Evolutionary conservation across 768 basidiomycete genomes (phyloP).

Genomic region (Calocybe cyanea): DNA sequence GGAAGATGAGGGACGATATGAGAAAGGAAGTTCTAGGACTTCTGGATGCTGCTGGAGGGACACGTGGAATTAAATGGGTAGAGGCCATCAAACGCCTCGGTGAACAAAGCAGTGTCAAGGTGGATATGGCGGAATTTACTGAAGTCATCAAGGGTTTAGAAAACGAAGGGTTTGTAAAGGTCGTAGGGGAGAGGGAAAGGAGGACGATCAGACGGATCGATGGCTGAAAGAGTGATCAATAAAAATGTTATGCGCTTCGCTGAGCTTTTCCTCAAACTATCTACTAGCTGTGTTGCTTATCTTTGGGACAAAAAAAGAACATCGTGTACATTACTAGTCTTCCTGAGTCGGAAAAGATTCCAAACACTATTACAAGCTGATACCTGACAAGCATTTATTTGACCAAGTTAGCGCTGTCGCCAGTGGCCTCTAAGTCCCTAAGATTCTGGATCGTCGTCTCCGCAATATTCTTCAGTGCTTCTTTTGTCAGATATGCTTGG

Average conservation of each 20-base stretch:
- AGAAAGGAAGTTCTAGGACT: conserved; percentile 72
- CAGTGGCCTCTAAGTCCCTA: conserved; percentile 26
- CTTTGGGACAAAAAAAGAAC: too few relatives aligned
- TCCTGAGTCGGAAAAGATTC: too few relatives aligned
- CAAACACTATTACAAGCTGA: too few relatives aligned
- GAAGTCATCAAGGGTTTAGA: conserved; percentile 76
- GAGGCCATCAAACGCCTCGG: conserved; percentile 78
- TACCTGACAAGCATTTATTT: background rate
- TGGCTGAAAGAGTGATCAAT: conserved; percentile 20
- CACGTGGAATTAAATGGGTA: conserved; percentile 70
- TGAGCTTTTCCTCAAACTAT: background rate
- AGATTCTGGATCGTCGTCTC: conserved; percentile 36
- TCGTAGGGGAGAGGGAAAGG: conserved; percentile 83
- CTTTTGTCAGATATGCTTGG: conserved; percentile 39
- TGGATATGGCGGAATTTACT: conserved; percentile 77
- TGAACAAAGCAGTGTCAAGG: conserved; percentile 78
- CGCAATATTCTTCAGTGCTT: conserved; percentile 37
- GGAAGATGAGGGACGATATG: conserved; percentile 87
- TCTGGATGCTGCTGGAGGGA: conserved; percentile 51
- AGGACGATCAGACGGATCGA: conserved; percentile 75
- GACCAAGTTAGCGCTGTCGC: conserved; percentile 26
- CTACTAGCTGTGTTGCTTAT: background rate
- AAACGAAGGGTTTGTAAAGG: conserved; percentile 83
- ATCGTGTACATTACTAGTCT: too few relatives aligned
- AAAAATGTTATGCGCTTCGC: background rate